Percentiles rank a stretch among this genome's conserved stretches.
phyloP scores from a whole-genome alignment of 768 basidiomycete genomes.

The Xerocomus brunneocitrinus region DNA sequence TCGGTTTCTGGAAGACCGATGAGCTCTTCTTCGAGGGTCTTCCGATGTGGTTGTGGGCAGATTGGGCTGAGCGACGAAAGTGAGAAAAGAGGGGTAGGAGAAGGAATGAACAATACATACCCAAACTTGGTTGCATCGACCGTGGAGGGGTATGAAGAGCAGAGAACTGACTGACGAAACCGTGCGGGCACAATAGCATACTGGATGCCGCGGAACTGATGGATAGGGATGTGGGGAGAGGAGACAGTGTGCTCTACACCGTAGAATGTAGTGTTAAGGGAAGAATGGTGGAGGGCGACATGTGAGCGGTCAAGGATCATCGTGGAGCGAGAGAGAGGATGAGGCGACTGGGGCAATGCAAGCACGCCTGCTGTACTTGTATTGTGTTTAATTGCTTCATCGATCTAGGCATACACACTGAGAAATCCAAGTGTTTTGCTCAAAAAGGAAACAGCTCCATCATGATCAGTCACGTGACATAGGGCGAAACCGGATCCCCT shows the following conservation, averaged over 20 bases:
- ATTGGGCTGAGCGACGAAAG: conserved; percentile 49
- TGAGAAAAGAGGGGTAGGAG: not conserved
- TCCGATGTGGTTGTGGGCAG: conserved; percentile 58
- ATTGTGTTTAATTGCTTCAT: conserved; percentile 16
- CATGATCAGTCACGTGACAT: conserved; percentile 24
- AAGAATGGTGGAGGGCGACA: conserved; percentile 43
- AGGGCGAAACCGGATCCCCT: conserved; percentile 1
- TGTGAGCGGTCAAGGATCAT: conserved; percentile 30
- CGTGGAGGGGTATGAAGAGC: conserved; percentile 49
- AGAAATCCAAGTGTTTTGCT: conserved; percentile 22
- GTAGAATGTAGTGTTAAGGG: conserved; percentile 59
- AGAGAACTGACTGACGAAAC: conserved; percentile 68
- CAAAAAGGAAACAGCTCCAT: conserved; percentile 18
- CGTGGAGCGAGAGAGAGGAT: conserved; percentile 3
- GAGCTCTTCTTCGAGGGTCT: conserved; percentile 54
- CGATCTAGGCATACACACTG: conserved; percentile 16
- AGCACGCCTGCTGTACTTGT: conserved; percentile 13
- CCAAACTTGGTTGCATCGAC: conserved; percentile 66
- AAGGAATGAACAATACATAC: conserved; percentile 36
- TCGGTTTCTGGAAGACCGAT: conserved; percentile 53
- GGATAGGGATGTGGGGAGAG: conserved; percentile 48
- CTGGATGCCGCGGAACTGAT: conserved; percentile 76
- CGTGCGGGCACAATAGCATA: conserved; percentile 71
- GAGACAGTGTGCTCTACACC: conserved; percentile 63
- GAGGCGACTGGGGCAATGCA: not conserved